Base-by-base conservation (phyloP, 2,329 filamentous ascomycete genomes). In the Annulohypoxylon truncatum region DNA sequence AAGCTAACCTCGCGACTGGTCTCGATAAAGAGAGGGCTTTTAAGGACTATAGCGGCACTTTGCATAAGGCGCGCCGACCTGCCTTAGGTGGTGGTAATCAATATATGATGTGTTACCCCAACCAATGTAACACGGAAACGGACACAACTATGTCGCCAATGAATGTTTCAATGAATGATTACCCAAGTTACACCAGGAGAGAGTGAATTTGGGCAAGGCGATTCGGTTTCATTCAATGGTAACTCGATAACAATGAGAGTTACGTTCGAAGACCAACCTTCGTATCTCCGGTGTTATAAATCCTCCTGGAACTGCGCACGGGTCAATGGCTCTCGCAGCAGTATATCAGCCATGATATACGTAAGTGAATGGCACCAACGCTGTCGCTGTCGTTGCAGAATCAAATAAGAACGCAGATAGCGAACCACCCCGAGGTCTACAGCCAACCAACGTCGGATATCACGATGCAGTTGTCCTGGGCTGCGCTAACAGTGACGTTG, bases 271-370 rank as follows among this genome's bases (percentile, higher is more conserved):
- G 42, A 20, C 24, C 22, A 53, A 26, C 12, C 12, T 40, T 60
- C 28, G 20, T 40, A 46, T 53, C 46, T 26, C 51, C 66, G 66
- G 51, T 33, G 22, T 26, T 66, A 58, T 31, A 64, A 61, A 54
- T 60, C 48, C 8, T 38, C 35, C 60, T 57, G 53, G 10, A 31
- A 31, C 26, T 52, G 57, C 44, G 31, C 12, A 20, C 54, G 48
- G 44, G 46, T 56, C 52, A 54, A 53, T 20, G 50, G 20, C 12
- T 48, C 47, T 29, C 12, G 22, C 46, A 55, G 46, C 56, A 54
- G 31, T 51, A 46, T 38, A 56, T 28, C 40, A 56, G 24, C 7
- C 44, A 65, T 67, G 59, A 29, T 56, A 58, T 48, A 48, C 29
- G 46, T 10, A 42, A n/a, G 5, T 10, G 54, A 47, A 55, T 33